Percentiles rank a stretch among this genome's conserved stretches.
Conservation (phyloP, 140 eudicot species). For the Stevia rebaudiana region DNA sequence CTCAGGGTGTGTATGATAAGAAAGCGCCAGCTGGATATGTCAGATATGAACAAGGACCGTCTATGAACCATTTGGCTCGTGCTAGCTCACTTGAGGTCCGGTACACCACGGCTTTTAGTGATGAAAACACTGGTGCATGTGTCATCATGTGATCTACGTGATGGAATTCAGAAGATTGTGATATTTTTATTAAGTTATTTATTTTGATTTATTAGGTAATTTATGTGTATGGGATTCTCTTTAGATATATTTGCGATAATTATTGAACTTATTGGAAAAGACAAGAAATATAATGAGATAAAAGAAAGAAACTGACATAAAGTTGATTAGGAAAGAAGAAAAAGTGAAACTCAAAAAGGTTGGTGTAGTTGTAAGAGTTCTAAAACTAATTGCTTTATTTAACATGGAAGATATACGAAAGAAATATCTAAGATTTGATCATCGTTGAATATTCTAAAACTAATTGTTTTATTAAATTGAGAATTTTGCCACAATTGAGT, state of each 20-base stretch:
- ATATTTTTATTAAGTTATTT: not conserved
- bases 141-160: conserved; percentile 49
- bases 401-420: too few species aligned
- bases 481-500: too few species aligned
- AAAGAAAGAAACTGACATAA: too few species aligned
- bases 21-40: conserved; percentile 94
- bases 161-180: not conserved
- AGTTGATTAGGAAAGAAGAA: too few species aligned
- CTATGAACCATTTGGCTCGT: conserved; percentile 47
- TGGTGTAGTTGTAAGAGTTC: too few species aligned
- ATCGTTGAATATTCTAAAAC: too few species aligned
- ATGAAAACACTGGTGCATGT: conserved; percentile 77
- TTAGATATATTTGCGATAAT: conserved; percentile 8
- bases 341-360: too few species aligned
- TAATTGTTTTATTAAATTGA: too few species aligned
- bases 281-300: too few species aligned
- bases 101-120: conserved; percentile 89
- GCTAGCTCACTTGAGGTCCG: conserved; percentile 87
- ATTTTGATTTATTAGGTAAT: not conserved
- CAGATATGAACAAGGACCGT: conserved; percentile 42
- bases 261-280: too few species aligned
- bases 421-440: too few species aligned
- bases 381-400: too few species aligned
- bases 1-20: conserved; percentile 74
- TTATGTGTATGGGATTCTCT: not conserved